Evolutionary conservation across 768 basidiomycete species (phyloP), one percentile per base, ranked within the genome.

Genomic region (Leccinum broughii): DNA sequence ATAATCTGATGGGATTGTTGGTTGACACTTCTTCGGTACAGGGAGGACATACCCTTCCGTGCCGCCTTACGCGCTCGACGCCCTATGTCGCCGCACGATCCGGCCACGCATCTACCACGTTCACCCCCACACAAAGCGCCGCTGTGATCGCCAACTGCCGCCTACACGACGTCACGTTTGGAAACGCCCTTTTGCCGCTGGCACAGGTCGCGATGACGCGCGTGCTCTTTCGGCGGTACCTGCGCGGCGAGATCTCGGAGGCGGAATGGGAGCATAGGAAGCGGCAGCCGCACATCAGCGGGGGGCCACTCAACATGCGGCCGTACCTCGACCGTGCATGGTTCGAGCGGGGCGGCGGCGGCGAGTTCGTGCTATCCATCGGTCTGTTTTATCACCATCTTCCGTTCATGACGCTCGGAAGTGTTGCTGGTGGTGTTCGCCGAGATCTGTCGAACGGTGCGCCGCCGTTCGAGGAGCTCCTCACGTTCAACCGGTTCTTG

Each of bases 31-130:
- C 20, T 54, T 44, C 4, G n/a, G n/a, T 51, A 7, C 65, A 86
- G 85, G 85, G 85, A 3, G 85, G 85, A 3, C 85, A 86, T 52
- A 81, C 82, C 0, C 73, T 86, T 9, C 84, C 85, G 2, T 75
- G 80, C 51, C 78, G 70, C 15, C 55, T 76, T 37, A 77, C 78
- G 1, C 65, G 63, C 30, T 57, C 67, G 6, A 81, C 81, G 0
- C 62, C 66, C 2, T 68, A 67, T 49, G 74, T 70, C 0, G 77
- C 80, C 7, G 77, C 83, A 6, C 64, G 65, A 26, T 77, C 80
- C 22, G 67, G 69, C 32, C n/a, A 30, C 14, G 50, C 69, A 11
- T 44, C 56, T 4, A 58, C 55, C 26, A 59, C 62, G 7, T 75
- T 80, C 49, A 70, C 77, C 2, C 49, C 49, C 1, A 66, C 74